Evolutionary conservation across 768 basidiomycete genomes (phyloP), one percentile per base, ranked within the genome.

Genomic region (Baorangia bicolor): DNA sequence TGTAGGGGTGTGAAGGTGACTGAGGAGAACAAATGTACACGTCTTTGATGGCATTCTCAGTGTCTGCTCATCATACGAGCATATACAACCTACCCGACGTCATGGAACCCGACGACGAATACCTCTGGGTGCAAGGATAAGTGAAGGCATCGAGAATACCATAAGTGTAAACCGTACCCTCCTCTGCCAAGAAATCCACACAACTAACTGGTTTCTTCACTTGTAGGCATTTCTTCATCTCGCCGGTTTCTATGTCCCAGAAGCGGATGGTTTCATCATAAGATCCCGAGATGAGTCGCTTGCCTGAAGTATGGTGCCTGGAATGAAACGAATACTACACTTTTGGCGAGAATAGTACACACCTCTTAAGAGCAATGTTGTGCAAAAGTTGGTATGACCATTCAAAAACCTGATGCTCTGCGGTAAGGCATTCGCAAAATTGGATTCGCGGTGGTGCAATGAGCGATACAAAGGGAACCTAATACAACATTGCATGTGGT

Each of bases 221-320:
- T 53, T 82, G 79, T 41, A 94, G 66, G 61, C 88, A 91, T 64
- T 88, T 90, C 72, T 87, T 86, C 74, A 81, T 74, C 62, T 82
- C 80, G 5, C 81, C 84, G 0, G 79, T 82, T 50, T 78, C 79
- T 21, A 96, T 80, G 67, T 94, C 90, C 94, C 93, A 96, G 72
- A 96, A 91, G 13, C 93, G 80, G 57, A 96, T 94, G 1, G 90
- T 92, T 70, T 94, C 93, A 53, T 95, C 93, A 65, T 94, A 94
- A 27, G 88, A 90, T 16, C 94, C 94, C 60, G 89, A 92, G 60
- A 96, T 92, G 39, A 96, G 76, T 10, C 88, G 77, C 63, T 92
- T 88, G 18, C 89, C 90, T 70, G 53, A 47, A 40, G 33, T 7
- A 43, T 25, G 43, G n/a, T 2, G 35, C 16, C 2, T 2, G 2